Evolutionary conservation across 345 rosid genomes (phyloP).

Genomic region (Cardiospermum halicacabum): DNA sequence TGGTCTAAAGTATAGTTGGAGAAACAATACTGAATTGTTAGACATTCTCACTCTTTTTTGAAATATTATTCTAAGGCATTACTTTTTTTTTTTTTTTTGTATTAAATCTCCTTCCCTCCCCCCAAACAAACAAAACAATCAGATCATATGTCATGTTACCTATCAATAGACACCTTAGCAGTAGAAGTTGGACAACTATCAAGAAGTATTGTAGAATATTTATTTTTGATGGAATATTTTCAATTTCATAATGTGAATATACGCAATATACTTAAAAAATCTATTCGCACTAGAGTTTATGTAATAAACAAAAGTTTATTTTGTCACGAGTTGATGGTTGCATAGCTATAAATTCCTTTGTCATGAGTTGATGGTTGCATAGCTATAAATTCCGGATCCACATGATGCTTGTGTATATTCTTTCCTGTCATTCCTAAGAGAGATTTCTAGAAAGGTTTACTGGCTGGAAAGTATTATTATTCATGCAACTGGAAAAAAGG

Average conservation of each 20-base stretch:
- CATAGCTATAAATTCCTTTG: background rate
- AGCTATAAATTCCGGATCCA: background rate
- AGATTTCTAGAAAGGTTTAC: background rate
- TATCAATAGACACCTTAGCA: background rate
- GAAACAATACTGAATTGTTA: background rate
- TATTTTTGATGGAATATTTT: background rate
- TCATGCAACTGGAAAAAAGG: background rate
- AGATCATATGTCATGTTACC: background rate
- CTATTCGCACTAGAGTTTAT: background rate
- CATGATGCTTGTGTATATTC: background rate
- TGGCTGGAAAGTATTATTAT: background rate
- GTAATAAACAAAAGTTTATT: background rate
- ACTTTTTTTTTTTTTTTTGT: background rate
- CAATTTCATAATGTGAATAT: background rate
- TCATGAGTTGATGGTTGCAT: conserved; percentile 3
- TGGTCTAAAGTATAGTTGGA: background rate
- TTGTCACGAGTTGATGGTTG: background rate
- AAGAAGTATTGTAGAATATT: background rate
- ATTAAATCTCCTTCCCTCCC: background rate
- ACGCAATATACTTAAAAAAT: background rate
- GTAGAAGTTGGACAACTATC: background rate
- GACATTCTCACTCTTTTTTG: background rate
- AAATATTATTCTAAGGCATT: background rate
- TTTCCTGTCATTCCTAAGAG: background rate
- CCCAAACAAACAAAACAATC: background rate